Base-by-base conservation (phyloP, 352 stramenopile genomes). In the Phytopythium aichiense region DNA sequence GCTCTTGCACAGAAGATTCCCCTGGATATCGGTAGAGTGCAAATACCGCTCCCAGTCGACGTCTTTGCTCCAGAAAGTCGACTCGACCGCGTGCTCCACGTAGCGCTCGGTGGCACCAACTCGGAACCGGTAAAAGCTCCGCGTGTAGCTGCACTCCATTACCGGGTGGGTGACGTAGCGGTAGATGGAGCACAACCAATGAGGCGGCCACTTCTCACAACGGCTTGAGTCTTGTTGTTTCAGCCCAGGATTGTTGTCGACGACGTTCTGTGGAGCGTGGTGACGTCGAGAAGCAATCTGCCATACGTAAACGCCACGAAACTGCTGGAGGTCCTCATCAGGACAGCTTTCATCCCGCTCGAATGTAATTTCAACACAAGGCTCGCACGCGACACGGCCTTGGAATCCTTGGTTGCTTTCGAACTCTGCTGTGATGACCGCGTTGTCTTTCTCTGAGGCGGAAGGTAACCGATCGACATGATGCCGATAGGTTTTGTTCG, bases 161-260 rank as follows among this genome's bases (percentile, higher is more conserved):
- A 56, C 79, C 2, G 81, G 81, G 38, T 93, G 84, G 0, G 51
- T 63, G 0, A 91, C 73, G 40, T 74, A 79, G 5, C 69, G 77
- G 46, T 80, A 63, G 7, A 93, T 46, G 30, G 82, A 76, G 9
- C 75, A 64, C 42, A 92, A 63, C 84, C 84, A 93, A 35, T 66
- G 64, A 1, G 68, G 71, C 11, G 77, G 77, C 13, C 51, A 18
- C 2, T 20, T 33, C 25, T 46, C 0, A 2, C 23, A 1, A 8
- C 2, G 46, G 18, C 25, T 35, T 13, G 13, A 16, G 56, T 63
- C 50, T 51, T 62, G 52, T 12, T 33, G 16, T 11, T 31, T 1
- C 7, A 31, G 7, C 12, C 45, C 45, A 12, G 45, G 11, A 7
- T 49, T 22, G 11, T 11, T 18, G 45, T 51, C 22, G 23, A 16